phyloP scores from a whole-genome alignment of 2,329 filamentous ascomycete species.

The Colletotrichum chrysophilum region DNA sequence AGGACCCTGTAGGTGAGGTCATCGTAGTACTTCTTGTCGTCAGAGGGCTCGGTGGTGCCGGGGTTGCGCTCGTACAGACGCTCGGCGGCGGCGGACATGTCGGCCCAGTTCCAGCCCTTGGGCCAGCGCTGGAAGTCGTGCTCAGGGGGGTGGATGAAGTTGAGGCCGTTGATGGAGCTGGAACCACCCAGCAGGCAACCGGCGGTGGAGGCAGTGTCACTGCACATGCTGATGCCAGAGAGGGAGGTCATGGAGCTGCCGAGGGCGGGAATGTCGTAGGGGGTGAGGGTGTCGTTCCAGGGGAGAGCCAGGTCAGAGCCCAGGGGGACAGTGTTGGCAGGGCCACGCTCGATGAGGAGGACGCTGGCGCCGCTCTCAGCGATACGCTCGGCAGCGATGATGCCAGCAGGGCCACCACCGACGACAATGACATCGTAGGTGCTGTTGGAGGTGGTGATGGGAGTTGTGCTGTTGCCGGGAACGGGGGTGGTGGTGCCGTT shows the following conservation, averaged over 20 bases:
- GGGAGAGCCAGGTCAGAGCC: conserved; percentile 33
- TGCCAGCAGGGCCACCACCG: conserved; percentile 39
- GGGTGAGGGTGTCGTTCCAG: conserved; percentile 36
- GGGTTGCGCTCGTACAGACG: conserved; percentile 31
- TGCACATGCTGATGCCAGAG: conserved; percentile 33
- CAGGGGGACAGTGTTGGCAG: conserved; percentile 33
- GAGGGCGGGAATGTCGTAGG: conserved; percentile 34
- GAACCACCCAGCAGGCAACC: conserved; percentile 43
- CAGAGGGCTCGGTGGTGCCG: conserved; percentile 28
- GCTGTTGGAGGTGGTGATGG: conserved; percentile 28
- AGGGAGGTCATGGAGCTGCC: conserved; percentile 26
- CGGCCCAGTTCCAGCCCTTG: conserved; percentile 31
- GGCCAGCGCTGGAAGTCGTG: conserved; percentile 36
- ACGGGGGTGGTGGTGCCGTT: conserved; percentile 13
- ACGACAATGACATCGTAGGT: conserved; percentile 46
- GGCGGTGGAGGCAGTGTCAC: conserved; percentile 37
- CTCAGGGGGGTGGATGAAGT: conserved; percentile 35
- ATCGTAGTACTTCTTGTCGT: conserved; percentile 26
- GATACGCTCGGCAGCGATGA: conserved; percentile 39
- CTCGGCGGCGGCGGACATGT: conserved; percentile 28
- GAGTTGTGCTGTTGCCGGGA: conserved; percentile 28
- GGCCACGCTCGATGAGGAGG: conserved; percentile 42
- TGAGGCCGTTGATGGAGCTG: conserved; percentile 36
- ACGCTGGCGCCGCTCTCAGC: conserved; percentile 40
- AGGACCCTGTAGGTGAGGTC: conserved; percentile 1